A percentile compares a stretch with the other conserved stretches of the same genome.
phyloP scores from a whole-genome alignment of 1,284 basidiomycete genomes.

The Stygiomarasmius scandens region DNA sequence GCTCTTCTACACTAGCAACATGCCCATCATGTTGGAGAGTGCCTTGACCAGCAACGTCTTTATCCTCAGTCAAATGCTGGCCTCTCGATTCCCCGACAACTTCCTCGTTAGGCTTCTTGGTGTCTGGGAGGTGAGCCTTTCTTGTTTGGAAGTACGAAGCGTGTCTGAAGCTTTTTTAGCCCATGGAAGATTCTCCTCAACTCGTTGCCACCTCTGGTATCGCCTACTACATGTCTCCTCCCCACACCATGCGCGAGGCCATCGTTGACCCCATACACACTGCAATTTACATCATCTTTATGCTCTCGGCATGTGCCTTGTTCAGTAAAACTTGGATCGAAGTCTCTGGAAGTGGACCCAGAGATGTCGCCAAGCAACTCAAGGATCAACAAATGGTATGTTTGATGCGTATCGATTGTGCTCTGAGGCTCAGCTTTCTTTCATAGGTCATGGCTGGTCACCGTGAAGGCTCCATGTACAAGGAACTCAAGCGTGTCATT shows the following conservation, averaged over 20 bases:
- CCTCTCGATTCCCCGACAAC: constrained; percentile 89
- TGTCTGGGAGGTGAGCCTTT: constrained; percentile 85
- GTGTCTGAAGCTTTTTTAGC: constrained; percentile 45
- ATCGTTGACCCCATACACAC: constrained; percentile 95
- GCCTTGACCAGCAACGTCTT: constrained; percentile 95
- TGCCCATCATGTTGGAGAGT: constrained; percentile 99
- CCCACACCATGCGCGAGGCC: constrained; percentile 87
- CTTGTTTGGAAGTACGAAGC: constrained; percentile 1
- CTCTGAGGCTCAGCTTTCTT: background rate
- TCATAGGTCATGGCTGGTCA: constrained; percentile 91
- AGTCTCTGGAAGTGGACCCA: constrained; percentile 92
- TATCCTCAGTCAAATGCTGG: constrained; percentile 96
- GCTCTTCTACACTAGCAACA: constrained; percentile 98
- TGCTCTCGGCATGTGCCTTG: constrained; percentile 91
- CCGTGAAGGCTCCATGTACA: constrained; percentile 97
- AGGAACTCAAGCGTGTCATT: constrained; percentile 97
- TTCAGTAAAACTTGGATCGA: constrained; percentile 99
- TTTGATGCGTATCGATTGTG: background rate
- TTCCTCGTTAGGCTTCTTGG: constrained; percentile 90
- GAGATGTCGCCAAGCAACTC: constrained; percentile 97
- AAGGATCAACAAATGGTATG: constrained; percentile 96
- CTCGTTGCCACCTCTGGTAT: constrained; percentile 91
- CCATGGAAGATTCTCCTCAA: constrained; percentile 91
- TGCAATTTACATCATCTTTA: constrained; percentile 89
- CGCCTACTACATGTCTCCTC: constrained; percentile 97